Evolutionary conservation across 2,329 filamentous ascomycete genomes (phyloP).

Genomic region (Ophiostoma pallidulum): DNA sequence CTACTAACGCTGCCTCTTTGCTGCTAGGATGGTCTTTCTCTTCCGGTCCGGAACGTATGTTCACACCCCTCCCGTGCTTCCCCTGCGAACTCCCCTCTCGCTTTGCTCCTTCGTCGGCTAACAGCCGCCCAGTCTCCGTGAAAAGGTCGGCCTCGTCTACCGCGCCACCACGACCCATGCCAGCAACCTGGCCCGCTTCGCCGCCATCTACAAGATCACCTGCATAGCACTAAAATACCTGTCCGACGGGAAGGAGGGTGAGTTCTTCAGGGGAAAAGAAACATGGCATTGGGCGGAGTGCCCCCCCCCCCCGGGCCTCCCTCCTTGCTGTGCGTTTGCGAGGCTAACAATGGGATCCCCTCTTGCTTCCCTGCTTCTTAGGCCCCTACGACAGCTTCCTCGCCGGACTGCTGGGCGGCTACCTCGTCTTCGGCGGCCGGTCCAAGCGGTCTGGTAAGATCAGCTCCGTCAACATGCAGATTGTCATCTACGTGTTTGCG

Average conservation of each 20-base stretch:
- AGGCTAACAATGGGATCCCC: background rate
- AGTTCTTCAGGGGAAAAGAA: slow-evolving; percentile 11
- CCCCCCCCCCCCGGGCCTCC: no score
- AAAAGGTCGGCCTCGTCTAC: slow-evolving; percentile 70
- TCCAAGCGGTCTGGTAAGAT: slow-evolving; percentile 56
- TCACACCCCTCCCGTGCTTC: slow-evolving; percentile 2
- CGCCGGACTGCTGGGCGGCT: slow-evolving; percentile 80
- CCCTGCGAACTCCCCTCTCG: slow-evolving; percentile 1
- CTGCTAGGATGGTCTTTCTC: slow-evolving; percentile 77
- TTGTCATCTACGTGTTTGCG: slow-evolving; percentile 96
- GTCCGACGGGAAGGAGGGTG: slow-evolving; percentile 50
- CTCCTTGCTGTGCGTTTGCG: no score
- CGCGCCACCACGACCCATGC: slow-evolving; percentile 86
- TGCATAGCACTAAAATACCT: slow-evolving; percentile 65
- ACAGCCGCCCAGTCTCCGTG: slow-evolving; percentile 20
- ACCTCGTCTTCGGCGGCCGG: slow-evolving; percentile 74
- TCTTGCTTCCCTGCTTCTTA: no score
- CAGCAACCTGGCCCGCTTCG: slow-evolving; percentile 83
- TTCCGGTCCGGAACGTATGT: slow-evolving; percentile 83
- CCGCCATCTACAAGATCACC: slow-evolving; percentile 76
- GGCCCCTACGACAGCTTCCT: slow-evolving; percentile 76
- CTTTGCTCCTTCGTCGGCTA: background rate
- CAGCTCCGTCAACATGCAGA: slow-evolving; percentile 85
- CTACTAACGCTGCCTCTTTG: slow-evolving; percentile 6
- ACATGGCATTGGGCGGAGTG: no score